Evolutionary conservation across 2,329 filamentous ascomycete species (phyloP), one percentile per base, ranked within the genome.

Genomic region (Ophiocordyceps australis): DNA sequence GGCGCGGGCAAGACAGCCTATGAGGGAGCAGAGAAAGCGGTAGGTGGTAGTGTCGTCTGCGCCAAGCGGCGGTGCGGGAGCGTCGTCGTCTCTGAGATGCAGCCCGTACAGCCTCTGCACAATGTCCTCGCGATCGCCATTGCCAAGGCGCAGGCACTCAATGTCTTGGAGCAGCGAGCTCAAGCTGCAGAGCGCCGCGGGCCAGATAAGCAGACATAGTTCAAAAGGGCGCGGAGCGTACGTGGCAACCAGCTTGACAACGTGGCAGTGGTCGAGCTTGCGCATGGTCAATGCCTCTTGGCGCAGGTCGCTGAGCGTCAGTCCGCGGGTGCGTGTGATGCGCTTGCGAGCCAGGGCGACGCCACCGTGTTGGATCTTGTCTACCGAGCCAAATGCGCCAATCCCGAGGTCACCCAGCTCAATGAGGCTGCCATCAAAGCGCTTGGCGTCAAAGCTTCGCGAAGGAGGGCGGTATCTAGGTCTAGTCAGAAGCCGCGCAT

Each of bases 201-300:
- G 58, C 49, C 56, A 61, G 17, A 59, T 46, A 21, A 62, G 44
- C 9, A 62, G 39, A 28, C 53, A 60, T 5, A 62, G 36, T 28
- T 56, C 45, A 30, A 49, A 46, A 8, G 38, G 41, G 14, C 45
- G 46, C 5, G 47, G 42, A 21, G 51, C 52, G 33, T 62, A 62
- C 2, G 57, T 55, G 3, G 57, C 57, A 12, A 61, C 49, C 14
- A 62, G 38, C 35, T 50, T 55, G 29, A 62, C 49, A 24, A 62
- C 54, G 35, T 62, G 58, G 23, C 51, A 49, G 32, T 62, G 58
- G 21, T 51, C 49, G 7, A 62, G 44, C 30, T 50, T 50, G 30
- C 56, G 52, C 56, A 62, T 60, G 5, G 54, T 54, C 30, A 55
- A 40, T 16, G 54, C 54, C 38, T 62, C 57, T 30, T 55, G 49